Conservation (phyloP, 805 yeast genomes). For the Zygoascus biomembranicola region DNA sequence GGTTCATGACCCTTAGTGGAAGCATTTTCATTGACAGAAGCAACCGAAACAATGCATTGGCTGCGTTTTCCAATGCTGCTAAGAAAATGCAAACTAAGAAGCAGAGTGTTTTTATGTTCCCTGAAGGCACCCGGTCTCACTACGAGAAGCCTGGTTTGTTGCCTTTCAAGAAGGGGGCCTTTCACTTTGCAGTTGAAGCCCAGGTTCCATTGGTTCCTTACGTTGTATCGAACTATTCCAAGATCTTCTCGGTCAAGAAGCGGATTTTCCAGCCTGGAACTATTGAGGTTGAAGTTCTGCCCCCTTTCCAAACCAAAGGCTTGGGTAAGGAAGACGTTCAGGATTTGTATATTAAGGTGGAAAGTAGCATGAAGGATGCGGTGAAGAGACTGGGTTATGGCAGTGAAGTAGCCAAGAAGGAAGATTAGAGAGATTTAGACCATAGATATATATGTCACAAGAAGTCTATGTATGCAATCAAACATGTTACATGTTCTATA, state of each 20-base stretch:
- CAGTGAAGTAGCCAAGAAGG: constrained; percentile 1
- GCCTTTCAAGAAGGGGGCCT: constrained; percentile 96
- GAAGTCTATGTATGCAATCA: neutral
- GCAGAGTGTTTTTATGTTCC: constrained; percentile 82
- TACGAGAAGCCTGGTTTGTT: constrained; percentile 57
- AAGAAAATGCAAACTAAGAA: constrained; percentile 48
- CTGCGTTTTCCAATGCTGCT: constrained; percentile 65
- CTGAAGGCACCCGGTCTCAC: constrained; percentile 95
- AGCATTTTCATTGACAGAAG: constrained; percentile 85
- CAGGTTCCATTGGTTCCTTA: constrained; percentile 83
- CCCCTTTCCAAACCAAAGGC: constrained; percentile 68
- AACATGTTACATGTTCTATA: too few relatives aligned
- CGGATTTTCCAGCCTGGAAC: constrained; percentile 70
- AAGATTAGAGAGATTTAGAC: neutral
- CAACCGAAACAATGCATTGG: constrained; percentile 65
- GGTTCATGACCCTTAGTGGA: constrained; percentile 92
- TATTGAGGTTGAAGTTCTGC: constrained; percentile 68
- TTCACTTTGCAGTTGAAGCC: constrained; percentile 93
- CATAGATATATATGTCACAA: neutral
- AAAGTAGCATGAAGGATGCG: constrained; percentile 46
- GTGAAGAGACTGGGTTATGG: constrained; percentile 27
- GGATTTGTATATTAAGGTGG: constrained; percentile 46
- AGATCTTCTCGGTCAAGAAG: constrained; percentile 51
- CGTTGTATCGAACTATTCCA: constrained; percentile 79
- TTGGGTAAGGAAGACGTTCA: constrained; percentile 65